Base-by-base conservation (phyloP, 2,329 filamentous ascomycete genomes). In the Sphaerulina populicola region DNA sequence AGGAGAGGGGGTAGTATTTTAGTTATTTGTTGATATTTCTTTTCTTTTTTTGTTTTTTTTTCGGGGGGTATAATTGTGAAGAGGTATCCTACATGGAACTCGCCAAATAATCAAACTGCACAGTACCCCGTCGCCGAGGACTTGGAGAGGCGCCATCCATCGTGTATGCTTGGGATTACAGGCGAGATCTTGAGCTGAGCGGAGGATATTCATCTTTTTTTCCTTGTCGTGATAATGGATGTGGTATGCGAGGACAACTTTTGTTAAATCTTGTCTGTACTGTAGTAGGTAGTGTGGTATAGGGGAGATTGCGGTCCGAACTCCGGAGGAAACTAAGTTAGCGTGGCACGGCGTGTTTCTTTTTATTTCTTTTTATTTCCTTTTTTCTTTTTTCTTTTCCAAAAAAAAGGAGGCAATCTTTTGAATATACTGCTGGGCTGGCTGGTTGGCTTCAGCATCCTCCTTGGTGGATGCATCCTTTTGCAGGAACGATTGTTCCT, bases 61-160 rank as follows among this genome's bases (percentile, higher is more conserved):
- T n/a, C n/a, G n/a, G n/a, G n/a, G n/a, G n/a, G n/a, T n/a, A n/a
- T n/a, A n/a, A n/a, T n/a, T n/a, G n/a, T n/a, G n/a, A n/a, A n/a
- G n/a, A n/a, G n/a, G n/a, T n/a, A n/a, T n/a, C n/a, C n/a, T n/a
- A 94, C 89, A 95, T 37, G 89, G 83, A 52, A 95, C 77, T 68
- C 83, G 90, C 77, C 81, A 82, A 57, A 95, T 85, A 57, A 96
- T 77, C 31, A 87, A 66, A 12, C 72, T 77, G 68, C 86, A 93
- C 18, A 95, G 77, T 14, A 79, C 68, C 6, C 81, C 81, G 65
- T 96, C 90, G 48, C 78, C 73, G 30, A 85, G 66, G 58, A 93
- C 74, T 5, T 95, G 74, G 3, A 81, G 71, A 0, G 82, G 77
- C 5, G 82, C 73, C 38, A 90, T 75, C 80, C 80, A 84, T 77